Conservation (phyloP, 2,329 filamentous ascomycete genomes). For the Esteya vermicola region DNA sequence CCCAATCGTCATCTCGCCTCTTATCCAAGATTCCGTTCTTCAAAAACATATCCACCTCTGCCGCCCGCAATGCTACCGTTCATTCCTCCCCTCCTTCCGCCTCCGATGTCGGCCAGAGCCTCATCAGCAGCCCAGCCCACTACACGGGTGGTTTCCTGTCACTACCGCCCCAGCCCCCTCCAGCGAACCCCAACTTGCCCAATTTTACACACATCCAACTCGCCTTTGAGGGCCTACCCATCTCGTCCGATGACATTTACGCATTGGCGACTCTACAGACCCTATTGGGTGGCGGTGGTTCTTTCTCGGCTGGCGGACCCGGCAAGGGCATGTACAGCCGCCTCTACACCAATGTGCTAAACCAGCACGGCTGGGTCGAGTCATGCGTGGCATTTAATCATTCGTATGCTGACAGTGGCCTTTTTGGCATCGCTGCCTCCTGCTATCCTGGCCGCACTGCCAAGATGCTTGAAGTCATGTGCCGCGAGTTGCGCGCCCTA, state of each 20-base stretch:
- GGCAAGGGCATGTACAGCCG: constrained; percentile 99
- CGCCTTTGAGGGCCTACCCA: constrained; percentile 87
- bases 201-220: constrained; percentile 87
- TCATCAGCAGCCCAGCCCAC: constrained; percentile 44
- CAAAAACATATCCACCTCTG: constrained; percentile 73
- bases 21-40: constrained; percentile 67
- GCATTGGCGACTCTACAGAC: constrained; percentile 91
- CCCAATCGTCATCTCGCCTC: constrained; percentile 13
- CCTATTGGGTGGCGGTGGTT: constrained; percentile 86
- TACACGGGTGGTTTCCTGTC: constrained; percentile 93
- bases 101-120: constrained; percentile 31
- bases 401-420: constrained; percentile 86
- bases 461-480: constrained; percentile 90
- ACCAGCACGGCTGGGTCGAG: constrained; percentile 96
- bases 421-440: constrained; percentile 84
- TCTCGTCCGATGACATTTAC: constrained; percentile 86
- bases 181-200: constrained; percentile 61
- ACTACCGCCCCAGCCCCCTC: constrained; percentile 66
- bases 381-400: constrained; percentile 94
- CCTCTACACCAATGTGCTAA: constrained; percentile 93
- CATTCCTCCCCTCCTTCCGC: constrained; percentile 31
- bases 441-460: constrained; percentile 68
- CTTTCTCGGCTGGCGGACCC: constrained; percentile 89
- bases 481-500: constrained; percentile 69
- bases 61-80: constrained; percentile 46